phyloP scores from a whole-genome alignment of 345 rosid species.

The Reutealis trisperma region DNA sequence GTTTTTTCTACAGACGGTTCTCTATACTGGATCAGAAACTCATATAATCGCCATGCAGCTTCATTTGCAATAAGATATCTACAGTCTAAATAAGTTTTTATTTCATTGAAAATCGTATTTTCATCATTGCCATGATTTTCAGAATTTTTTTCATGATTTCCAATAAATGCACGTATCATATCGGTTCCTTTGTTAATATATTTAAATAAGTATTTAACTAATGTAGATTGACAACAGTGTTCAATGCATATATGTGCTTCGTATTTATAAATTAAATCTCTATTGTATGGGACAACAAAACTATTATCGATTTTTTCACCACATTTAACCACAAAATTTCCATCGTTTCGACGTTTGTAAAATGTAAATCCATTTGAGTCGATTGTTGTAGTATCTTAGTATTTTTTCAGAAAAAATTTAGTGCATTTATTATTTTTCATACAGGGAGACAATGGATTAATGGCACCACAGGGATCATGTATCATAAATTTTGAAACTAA shows the following conservation, averaged over 20 bases:
- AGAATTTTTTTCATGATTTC: no score
- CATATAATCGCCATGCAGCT: no score
- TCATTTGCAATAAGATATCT: no score
- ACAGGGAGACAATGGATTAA: neutral
- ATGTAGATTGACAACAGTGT: neutral
- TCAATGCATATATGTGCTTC: constrained; percentile 1
- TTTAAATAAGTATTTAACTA: neutral
- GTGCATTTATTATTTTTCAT: neutral
- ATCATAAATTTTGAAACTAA: neutral
- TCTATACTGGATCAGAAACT: no score
- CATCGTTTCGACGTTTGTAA: no score
- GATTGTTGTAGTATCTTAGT: neutral
- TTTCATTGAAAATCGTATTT: no score
- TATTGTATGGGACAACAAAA: neutral
- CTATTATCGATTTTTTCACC: no score
- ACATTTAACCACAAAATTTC: no score
- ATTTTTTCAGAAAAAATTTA: neutral
- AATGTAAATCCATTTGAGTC: neutral
- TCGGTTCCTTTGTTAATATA: neutral
- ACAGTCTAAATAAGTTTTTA: no score
- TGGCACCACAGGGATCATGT: neutral
- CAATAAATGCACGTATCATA: no score
- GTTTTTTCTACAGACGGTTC: no score
- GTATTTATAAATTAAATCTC: neutral
- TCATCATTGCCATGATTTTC: no score